phyloP scores from a whole-genome alignment of 2,329 filamentous ascomycete genomes.

The Neofusicoccum parvum region DNA sequence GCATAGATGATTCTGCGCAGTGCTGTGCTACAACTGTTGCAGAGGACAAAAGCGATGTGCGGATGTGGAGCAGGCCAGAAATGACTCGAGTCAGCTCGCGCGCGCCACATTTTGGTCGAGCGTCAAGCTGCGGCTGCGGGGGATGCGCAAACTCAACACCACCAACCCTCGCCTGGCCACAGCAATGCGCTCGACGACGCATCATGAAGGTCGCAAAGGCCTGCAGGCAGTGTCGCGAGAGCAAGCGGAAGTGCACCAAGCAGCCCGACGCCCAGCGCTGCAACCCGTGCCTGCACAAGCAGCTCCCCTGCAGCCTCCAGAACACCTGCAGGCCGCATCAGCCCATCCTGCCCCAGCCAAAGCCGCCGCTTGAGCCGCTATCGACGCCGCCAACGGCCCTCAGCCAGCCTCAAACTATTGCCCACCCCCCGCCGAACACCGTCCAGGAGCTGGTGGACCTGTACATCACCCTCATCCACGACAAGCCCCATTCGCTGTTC shows the following conservation, averaged over 20 bases:
- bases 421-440: background rate
- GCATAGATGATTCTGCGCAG: too few species aligned
- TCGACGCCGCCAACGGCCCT: too few species aligned
- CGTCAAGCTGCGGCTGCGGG: background rate
- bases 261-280: background rate
- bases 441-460: constrained; percentile 30
- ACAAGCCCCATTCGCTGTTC: constrained; percentile 39
- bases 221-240: constrained; percentile 14
- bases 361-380: too few species aligned
- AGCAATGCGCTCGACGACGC: background rate
- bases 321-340: background rate
- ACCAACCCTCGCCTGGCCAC: background rate
- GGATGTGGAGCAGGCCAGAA: too few species aligned
- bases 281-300: background rate
- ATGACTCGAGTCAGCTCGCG: too few species aligned
- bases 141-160: background rate
- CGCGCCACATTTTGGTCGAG: too few species aligned
- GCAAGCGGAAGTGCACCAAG: constrained; percentile 12
- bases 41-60: too few species aligned
- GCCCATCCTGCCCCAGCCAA: background rate
- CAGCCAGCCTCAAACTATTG: background rate
- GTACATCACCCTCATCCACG: constrained; percentile 39
- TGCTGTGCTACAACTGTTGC: too few species aligned
- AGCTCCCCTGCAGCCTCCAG: constrained; percentile 6
- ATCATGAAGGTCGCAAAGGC: constrained; percentile 11